Conservation (phyloP, 2,329 filamentous ascomycete species). For the Nigrograna mackinnonii region DNA sequence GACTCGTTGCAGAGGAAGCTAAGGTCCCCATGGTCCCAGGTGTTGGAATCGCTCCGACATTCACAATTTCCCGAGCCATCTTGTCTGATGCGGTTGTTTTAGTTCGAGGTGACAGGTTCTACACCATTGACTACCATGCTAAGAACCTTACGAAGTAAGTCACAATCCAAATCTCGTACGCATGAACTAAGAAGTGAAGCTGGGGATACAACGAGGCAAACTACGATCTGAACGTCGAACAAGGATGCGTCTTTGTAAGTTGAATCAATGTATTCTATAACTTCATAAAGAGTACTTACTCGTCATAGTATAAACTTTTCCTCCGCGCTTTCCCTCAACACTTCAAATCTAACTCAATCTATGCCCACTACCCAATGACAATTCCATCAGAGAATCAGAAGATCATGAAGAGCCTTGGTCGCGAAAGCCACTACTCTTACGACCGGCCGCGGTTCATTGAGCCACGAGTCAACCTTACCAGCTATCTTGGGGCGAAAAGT, state of each 20-base stretch:
- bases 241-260: conserved; percentile 38
- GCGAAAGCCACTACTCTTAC: conserved; percentile 69
- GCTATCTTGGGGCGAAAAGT: conserved; percentile 62
- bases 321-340: conserved; percentile 74
- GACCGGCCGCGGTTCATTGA: conserved; percentile 58
- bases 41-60: conserved; percentile 64
- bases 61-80: conserved; percentile 58
- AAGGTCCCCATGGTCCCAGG: conserved; percentile 70
- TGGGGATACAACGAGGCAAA: conserved; percentile 74
- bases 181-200: conserved; percentile 14
- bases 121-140: conserved; percentile 70
- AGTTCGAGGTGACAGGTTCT: conserved; percentile 75
- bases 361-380: conserved; percentile 73
- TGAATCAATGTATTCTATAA: background rate
- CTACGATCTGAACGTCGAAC: conserved; percentile 67
- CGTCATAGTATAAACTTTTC: conserved; percentile 77
- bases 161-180: background rate
- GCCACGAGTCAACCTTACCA: conserved; percentile 57
- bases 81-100: conserved; percentile 74
- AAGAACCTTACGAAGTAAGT: conserved; percentile 64
- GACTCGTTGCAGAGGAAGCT: conserved; percentile 74
- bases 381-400: conserved; percentile 70
- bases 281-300: conserved; percentile 53
- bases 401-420: conserved; percentile 68
- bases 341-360: conserved; percentile 76